These are phyloP conservation scores for Arctium lappa DNA, from an alignment of 129 eudicot species.

Conservation along the genomic window DNA sequence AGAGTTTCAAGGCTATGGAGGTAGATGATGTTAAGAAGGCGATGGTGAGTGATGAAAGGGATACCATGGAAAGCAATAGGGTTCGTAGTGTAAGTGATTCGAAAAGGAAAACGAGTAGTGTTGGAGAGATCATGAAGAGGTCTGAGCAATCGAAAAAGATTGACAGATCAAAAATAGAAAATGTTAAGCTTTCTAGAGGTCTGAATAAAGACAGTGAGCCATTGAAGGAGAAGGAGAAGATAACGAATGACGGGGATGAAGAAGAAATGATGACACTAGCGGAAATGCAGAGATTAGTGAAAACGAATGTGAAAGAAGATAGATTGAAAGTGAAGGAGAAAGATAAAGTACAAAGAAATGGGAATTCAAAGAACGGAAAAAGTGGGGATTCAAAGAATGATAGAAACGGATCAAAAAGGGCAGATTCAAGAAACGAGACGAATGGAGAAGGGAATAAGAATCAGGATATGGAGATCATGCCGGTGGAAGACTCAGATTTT, in stretches of 20 bases:
- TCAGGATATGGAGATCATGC: constrained; percentile 47
- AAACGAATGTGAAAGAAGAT: constrained; percentile 28
- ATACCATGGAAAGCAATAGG: constrained; percentile 25
- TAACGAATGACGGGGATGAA: constrained; percentile 2
- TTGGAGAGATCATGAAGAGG: constrained; percentile 48
- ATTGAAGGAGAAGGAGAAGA: constrained; percentile 31
- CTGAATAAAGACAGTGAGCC: constrained; percentile 12
- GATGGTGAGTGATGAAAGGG: constrained; percentile 7
- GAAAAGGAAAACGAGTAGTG: constrained; percentile 42
- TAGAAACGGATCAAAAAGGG: not conserved
- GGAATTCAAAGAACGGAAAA: constrained; percentile 12
- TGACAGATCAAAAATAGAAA: constrained; percentile 10
- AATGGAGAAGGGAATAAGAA: constrained; percentile 6
- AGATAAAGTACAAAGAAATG: constrained; percentile 19
- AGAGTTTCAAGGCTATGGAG: constrained; percentile 65
- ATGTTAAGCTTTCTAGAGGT: constrained; percentile 17
- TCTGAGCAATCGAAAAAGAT: constrained; percentile 16
- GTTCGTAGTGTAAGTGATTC: constrained; percentile 16
- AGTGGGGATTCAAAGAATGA: constrained; percentile 1
- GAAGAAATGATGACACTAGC: constrained; percentile 70
- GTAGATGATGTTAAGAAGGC: constrained; percentile 19
- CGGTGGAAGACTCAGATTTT: constrained; percentile 79
- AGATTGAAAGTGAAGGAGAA: constrained; percentile 32
- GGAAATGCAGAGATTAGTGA: constrained; percentile 56
- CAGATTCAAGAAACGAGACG: constrained; percentile 18